These are phyloP conservation scores for Phylloporus sp. DNA, from an alignment of 1,284 basidiomycete species.

Conservation along the genomic window DNA sequence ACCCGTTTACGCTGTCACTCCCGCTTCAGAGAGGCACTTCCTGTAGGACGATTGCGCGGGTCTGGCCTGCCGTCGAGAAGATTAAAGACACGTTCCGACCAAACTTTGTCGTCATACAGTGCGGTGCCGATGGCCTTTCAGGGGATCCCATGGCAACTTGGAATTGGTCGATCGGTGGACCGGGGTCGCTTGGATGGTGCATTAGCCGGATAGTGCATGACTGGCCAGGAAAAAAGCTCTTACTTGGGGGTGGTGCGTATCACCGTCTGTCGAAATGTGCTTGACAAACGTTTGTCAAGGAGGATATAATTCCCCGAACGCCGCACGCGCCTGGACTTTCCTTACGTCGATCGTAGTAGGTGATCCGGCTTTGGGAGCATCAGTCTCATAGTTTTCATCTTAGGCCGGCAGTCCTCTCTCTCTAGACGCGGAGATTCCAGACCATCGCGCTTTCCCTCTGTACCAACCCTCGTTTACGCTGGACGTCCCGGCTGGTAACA, in stretches of 20 bases:
- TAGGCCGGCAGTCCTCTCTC: slow-evolving; percentile 59
- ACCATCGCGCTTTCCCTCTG: slow-evolving; percentile 67
- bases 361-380: background rate
- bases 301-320: slow-evolving; percentile 83
- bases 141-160: slow-evolving; percentile 81
- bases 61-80: slow-evolving; percentile 68
- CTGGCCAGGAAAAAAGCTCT: slow-evolving; percentile 65
- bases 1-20: slow-evolving; percentile 78
- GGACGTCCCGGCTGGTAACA: slow-evolving; percentile 73
- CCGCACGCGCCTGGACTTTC: slow-evolving; percentile 84
- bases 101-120: slow-evolving; percentile 83
- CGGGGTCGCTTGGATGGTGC: slow-evolving; percentile 76
- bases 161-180: slow-evolving; percentile 73
- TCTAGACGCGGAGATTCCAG: slow-evolving; percentile 68
- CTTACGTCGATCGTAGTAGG: slow-evolving; percentile 74
- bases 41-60: slow-evolving; percentile 56
- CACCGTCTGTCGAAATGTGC: background rate
- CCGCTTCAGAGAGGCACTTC: slow-evolving; percentile 75
- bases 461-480: slow-evolving; percentile 83
- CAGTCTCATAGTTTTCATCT: background rate
- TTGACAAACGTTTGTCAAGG: slow-evolving; percentile 45
- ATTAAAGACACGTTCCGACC: slow-evolving; percentile 71
- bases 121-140: slow-evolving; percentile 85
- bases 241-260: slow-evolving; percentile 66
- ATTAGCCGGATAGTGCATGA: slow-evolving; percentile 54